Base-by-base conservation (phyloP, 2,329 filamentous ascomycete species). In the Cladosporium sphaerospermum region DNA sequence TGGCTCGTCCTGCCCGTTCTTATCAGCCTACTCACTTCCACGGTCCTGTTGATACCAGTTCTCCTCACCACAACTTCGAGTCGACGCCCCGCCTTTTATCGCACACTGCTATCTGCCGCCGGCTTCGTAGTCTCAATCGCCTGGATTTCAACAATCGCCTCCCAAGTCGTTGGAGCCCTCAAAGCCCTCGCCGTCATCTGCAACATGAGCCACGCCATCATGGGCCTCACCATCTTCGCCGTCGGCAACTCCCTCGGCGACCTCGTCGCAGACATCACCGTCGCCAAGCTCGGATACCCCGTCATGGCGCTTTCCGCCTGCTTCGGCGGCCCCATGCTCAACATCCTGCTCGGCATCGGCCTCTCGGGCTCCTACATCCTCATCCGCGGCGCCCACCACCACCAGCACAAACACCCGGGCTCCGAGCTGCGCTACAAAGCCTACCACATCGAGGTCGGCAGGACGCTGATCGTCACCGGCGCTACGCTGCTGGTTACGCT, bases 241-340 rank as follows among this genome's bases (percentile, higher is more conserved):
- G 89, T 96, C 33, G 93, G 93, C 28, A 99, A 99, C 71, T 95
- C 89, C 8, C 78, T 97, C 8, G 92, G 93, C 36, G 93, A 99
- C 64, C 77, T 99, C 13, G 89, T 99, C 9, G 92, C 93, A 13
- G 88, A 99, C 67, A 88, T 97, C 51, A 99, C 93, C 0, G 88
- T 99, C 36, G 93, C 93, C 3, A 83, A 89, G 33, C 81, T 99
- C 2, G 93, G 93, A 2, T 96, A 91, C 70, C 93, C 93, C 0
- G 90, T 99, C 57, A 99, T 99, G 93, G 93, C 93, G 1, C 73
- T 86, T 39, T 91, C 88, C 33, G 93, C 93, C 4, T 99, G 93
- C 67, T 96, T 99, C 67, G 93, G 93, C n/a, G 95, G 93, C 0
- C 93, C 93, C 0, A 92, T 99, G 89, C 80, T 99, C 39, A 99